Evolutionary conservation across 495 filamentous ascomycete species (phyloP).

Genomic region (Neurospora tetraspora): DNA sequence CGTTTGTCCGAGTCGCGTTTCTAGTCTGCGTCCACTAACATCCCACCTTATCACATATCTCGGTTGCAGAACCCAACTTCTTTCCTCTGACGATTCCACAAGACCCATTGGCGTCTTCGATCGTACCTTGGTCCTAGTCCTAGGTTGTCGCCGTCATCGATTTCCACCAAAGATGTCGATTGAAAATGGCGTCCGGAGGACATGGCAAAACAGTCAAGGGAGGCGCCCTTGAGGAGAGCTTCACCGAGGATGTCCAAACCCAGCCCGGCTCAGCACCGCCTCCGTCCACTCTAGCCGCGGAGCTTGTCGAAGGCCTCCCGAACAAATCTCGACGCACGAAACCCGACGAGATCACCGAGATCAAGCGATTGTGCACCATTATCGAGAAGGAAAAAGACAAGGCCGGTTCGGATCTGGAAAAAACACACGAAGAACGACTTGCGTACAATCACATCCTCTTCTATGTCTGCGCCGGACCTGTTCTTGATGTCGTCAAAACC

Average conservation of each 20-base stretch:
- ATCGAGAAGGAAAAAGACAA: constrained; percentile 35
- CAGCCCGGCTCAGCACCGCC: constrained; percentile 27
- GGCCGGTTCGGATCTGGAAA: constrained; percentile 14
- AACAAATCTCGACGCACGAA: constrained; percentile 26
- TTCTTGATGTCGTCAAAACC: constrained; percentile 53
- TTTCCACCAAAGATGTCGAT: constrained; percentile 9
- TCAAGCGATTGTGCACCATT: constrained; percentile 28
- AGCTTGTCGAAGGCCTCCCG: constrained; percentile 50
- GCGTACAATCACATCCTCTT: constrained; percentile 75
- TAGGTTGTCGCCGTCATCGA: neutral
- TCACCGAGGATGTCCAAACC: neutral
- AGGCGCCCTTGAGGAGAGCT: neutral
- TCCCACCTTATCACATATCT: neutral
- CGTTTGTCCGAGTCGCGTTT: neutral
- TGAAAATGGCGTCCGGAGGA: constrained; percentile 12
- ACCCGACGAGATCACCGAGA: constrained; percentile 32
- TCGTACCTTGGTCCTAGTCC: neutral
- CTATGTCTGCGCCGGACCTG: constrained; percentile 70
- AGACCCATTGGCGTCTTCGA: neutral
- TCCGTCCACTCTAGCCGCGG: constrained; percentile 60
- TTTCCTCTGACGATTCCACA: neutral
- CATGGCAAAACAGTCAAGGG: constrained; percentile 10
- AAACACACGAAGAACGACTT: constrained; percentile 51
- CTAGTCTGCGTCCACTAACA: neutral
- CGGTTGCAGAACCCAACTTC: neutral